These are phyloP conservation scores for Ettlia oleoabundans DNA, from an alignment of 139 green algal genomes.

Conservation along the genomic window DNA sequence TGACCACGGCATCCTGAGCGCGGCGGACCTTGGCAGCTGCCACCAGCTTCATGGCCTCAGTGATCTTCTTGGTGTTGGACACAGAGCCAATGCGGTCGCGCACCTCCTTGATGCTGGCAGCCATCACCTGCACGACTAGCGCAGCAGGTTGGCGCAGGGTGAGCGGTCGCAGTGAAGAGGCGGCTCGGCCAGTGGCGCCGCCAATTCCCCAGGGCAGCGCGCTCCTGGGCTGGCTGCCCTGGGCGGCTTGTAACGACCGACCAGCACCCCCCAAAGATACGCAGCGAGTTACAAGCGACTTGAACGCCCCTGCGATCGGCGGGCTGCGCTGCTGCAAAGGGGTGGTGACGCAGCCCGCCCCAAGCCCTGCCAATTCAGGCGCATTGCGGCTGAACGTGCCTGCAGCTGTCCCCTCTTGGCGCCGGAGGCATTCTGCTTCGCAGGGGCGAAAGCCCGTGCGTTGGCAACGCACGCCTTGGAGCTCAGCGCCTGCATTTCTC, in stretches of 20 bases:
- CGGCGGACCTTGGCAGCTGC: conserved; percentile 93
- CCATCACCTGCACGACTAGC: conserved; percentile 56
- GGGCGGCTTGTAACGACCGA: too few species aligned
- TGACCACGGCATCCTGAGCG: conserved; percentile 97
- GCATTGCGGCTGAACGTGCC: too few species aligned
- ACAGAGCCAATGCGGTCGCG: conserved; percentile 95
- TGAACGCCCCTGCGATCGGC: too few species aligned
- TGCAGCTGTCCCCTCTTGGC: conserved; percentile 6
- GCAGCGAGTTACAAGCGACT: too few species aligned
- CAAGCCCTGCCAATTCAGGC: too few species aligned
- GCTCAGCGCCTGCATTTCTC: neutral
- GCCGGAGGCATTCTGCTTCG: neutral
- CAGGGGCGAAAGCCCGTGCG: neutral
- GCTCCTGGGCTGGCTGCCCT: too few species aligned
- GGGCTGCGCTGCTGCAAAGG: neutral
- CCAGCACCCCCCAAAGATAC: too few species aligned
- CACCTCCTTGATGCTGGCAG: conserved; percentile 88
- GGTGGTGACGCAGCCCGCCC: too few species aligned
- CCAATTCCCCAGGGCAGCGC: too few species aligned
- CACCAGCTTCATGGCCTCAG: conserved; percentile 96
- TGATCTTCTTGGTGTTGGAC: conserved; percentile 99
- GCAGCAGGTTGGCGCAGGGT: neutral
- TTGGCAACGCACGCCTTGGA: neutral
- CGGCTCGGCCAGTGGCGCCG: too few species aligned
- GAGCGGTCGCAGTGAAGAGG: too few species aligned